These are phyloP conservation scores for Phaseolus coccineus DNA, from an alignment of 331 rosid species.

Conservation along the genomic window DNA sequence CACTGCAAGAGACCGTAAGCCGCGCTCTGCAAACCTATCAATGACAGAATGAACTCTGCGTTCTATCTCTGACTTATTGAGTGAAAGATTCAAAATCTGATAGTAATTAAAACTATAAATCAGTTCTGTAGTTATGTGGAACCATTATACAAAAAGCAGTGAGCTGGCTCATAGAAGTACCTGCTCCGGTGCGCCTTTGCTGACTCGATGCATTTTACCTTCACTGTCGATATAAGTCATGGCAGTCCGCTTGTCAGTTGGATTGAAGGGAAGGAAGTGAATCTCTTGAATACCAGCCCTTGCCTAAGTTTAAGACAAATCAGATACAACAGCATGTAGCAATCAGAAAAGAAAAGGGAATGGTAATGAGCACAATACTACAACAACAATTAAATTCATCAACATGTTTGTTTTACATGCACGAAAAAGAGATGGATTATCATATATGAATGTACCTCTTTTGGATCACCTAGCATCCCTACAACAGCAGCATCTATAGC, in stretches of 20 bases:
- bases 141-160: slow-evolving; percentile 27
- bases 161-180: slow-evolving; percentile 44
- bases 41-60: slow-evolving; percentile 71
- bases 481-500: slow-evolving; percentile 89
- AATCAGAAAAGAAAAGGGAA: slow-evolving; percentile 20
- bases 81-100: slow-evolving; percentile 84
- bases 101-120: slow-evolving; percentile 35
- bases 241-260: slow-evolving; percentile 90
- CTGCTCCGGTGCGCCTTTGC: slow-evolving; percentile 98
- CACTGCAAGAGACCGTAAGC: slow-evolving; percentile 83
- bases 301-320: slow-evolving; percentile 57
- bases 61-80: slow-evolving; percentile 76
- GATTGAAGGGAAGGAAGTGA: slow-evolving; percentile 93
- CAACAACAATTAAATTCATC: background rate
- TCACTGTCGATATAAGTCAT: slow-evolving; percentile 70
- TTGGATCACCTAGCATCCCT: slow-evolving; percentile 91
- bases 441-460: slow-evolving; percentile 64
- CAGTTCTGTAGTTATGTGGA: slow-evolving; percentile 15
- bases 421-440: slow-evolving; percentile 9
- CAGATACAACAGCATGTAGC: slow-evolving; percentile 20
- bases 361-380: background rate
- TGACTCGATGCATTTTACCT: slow-evolving; percentile 83
- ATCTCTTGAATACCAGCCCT: slow-evolving; percentile 75
- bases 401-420: slow-evolving; percentile 1
- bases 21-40: slow-evolving; percentile 82